Base-by-base conservation (phyloP, 495 filamentous ascomycete genomes). In the Cercophora newfieldiana region DNA sequence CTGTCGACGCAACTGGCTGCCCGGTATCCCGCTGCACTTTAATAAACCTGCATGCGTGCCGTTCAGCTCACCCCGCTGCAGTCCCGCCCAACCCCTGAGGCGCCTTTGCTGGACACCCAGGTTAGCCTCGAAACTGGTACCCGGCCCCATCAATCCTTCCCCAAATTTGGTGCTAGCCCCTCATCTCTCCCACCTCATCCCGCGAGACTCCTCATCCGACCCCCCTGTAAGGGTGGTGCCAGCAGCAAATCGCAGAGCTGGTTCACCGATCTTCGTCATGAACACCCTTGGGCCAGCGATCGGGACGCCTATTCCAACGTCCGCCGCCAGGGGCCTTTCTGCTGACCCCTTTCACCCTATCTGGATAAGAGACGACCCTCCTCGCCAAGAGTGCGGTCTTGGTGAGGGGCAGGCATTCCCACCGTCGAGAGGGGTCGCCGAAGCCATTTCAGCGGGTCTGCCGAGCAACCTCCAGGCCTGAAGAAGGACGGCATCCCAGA, bases 111-210 rank as follows among this genome's bases (percentile, higher is more conserved):
- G 25, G 8, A 21, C 26, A 58, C 14, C 29, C 54, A 29, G 19
- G 55, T 29, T 29, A 37, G 26, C 19, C n/a, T 24, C 19, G 31
- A 60, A 60, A 21, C 30, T 58, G 25, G 55, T 58, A 30, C 55
- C 55, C 55, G 55, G 55, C 55, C 26, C 8, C 21, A 22, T 28
- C 51, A 14, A 48, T 12, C 21, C n/a, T 60, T 60, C 33, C 58
- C 21, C 58, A 21, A 18, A 21, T 22, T 48, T 21, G 19, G 30
- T 59, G n/a, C 51, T 22, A 10, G 3, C 58, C 30, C 58, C 19
- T 48, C 58, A 47, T 24, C 26, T 22, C 21, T n/a, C 51, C 50
- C 51, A 49, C 44, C 44, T 49, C n/a, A n/a, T n/a, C n/a, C n/a
- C n/a, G n/a, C n/a, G 44, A 18, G 44, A 49, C 44, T 18, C 16